A percentile compares a stretch with the other conserved stretches of the same genome.
Evolutionary conservation across 192 early-diverging fungal species (phyloP).

Genomic region (Globomyces pollinis-pini): DNA sequence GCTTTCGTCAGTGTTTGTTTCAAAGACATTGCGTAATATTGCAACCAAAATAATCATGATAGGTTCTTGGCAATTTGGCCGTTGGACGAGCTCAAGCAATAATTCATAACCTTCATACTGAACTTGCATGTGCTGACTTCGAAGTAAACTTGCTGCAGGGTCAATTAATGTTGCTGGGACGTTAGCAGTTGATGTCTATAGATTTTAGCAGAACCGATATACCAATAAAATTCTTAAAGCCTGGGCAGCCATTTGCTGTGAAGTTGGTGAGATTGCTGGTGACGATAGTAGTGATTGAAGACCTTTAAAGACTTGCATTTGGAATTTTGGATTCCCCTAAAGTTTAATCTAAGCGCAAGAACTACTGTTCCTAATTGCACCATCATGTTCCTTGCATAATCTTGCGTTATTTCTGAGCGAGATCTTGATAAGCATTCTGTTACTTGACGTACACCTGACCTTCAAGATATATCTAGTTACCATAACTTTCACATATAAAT

Average conservation of each 20-base stretch:
- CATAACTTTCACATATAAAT: constrained; percentile 61
- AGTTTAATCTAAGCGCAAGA: not conserved
- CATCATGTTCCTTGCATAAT: constrained; percentile 48
- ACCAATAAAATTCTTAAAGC: constrained; percentile 49
- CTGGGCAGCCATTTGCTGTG: constrained; percentile 57
- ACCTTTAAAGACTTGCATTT: constrained; percentile 56
- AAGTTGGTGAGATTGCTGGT: constrained; percentile 30
- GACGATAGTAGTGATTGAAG: constrained; percentile 48
- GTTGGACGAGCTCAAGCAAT: constrained; percentile 32
- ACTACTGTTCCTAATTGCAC: constrained; percentile 44
- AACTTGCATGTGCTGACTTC: constrained; percentile 49
- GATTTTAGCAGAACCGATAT: not conserved
- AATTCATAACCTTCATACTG: constrained; percentile 61
- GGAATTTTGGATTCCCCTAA: constrained; percentile 56
- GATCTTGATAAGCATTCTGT: constrained; percentile 51
- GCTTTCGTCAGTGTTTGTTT: constrained; percentile 29
- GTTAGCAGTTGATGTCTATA: constrained; percentile 42
- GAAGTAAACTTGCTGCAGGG: constrained; percentile 38
- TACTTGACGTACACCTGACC: constrained; percentile 39
- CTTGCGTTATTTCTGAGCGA: constrained; percentile 48
- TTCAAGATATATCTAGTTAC: constrained; percentile 12
- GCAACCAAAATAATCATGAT: constrained; percentile 41
- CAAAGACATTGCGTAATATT: constrained; percentile 35
- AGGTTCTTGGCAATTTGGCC: constrained; percentile 40
- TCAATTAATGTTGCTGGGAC: constrained; percentile 50